Conservation (phyloP, 192 early-diverging fungal genomes). For the Gaertneriomyces sp. region DNA sequence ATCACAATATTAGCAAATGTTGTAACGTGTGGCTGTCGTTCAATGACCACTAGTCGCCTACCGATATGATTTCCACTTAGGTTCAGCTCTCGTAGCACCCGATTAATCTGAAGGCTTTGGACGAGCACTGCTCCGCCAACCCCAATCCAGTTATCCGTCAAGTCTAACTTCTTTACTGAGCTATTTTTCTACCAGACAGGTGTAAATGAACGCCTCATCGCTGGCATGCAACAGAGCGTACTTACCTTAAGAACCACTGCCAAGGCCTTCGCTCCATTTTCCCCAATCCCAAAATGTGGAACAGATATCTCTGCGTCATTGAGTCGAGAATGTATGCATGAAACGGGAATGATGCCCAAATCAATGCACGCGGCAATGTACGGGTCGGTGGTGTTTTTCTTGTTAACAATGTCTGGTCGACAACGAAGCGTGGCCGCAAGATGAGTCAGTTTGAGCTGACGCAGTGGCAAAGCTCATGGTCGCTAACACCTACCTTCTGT, state of each 20-base stretch:
- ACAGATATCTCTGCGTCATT: slow-evolving; percentile 38
- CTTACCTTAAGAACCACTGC: slow-evolving; percentile 45
- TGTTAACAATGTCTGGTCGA: slow-evolving; percentile 24
- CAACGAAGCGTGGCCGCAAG: background rate
- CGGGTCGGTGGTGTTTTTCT: slow-evolving; percentile 33
- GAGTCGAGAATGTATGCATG: slow-evolving; percentile 29
- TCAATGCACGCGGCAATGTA: slow-evolving; percentile 45
- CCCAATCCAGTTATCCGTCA: slow-evolving; percentile 48
- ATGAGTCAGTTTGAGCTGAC: background rate
- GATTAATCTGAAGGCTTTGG: slow-evolving; percentile 40
- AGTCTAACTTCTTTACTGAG: slow-evolving; percentile 37
- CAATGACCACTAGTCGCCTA: background rate
- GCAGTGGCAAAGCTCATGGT: no score
- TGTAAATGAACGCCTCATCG: background rate
- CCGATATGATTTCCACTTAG: slow-evolving; percentile 43
- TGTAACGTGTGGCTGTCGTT: no score
- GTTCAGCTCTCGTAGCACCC: slow-evolving; percentile 33
- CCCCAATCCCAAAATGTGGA: slow-evolving; percentile 48
- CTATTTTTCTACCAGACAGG: slow-evolving; percentile 27
- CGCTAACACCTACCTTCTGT: no score
- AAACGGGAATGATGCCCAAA: slow-evolving; percentile 47
- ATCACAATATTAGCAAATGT: no score
- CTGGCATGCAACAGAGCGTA: background rate
- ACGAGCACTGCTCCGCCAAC: slow-evolving; percentile 41
- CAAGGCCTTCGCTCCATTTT: slow-evolving; percentile 46